Base-by-base conservation (phyloP, 768 basidiomycete genomes). In the Mycena polygramma region DNA sequence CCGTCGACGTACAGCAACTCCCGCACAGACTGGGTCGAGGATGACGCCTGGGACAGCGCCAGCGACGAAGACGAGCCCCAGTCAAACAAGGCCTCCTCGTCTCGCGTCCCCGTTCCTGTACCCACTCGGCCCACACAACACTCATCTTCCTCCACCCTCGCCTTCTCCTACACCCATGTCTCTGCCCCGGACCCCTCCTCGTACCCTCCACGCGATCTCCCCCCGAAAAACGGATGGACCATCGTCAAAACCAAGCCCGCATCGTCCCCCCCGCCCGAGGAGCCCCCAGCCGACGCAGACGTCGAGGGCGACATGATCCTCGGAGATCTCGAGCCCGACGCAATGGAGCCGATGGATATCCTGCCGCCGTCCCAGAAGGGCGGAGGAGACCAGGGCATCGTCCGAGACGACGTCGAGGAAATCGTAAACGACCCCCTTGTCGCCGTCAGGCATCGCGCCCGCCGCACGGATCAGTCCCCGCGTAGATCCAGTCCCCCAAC, bases 21-120 rank as follows among this genome's bases (percentile, higher is more conserved):
- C 30, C 75, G 74, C 22, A 77, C 83, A 43, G 92, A 94, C 62
- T 92, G 92, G 91, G 92, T 83, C n/a, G 93, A 94, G 78, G 94
- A 95, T 77, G 94, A 95, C 78, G 93, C 89, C 54, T 95, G 94
- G 94, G 94, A 95, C 81, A 92, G 91, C 75, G 85, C 87, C 20
- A 94, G 95, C 53, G 68, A 65, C 62, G 72, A 73, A 13, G 69
- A 73, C 37, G 68, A 70, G 14, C n/a, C 69, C 22, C 81, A 90
- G 5, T 20, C 66, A 1, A 81, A 90, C 90, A 54, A 93, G 93
- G 79, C 90, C 88, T 63, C 88, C 87, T 66, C 87, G 84, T 74
- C 88, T 13, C 71, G 71, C 10, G 67, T 72, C 30, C 67, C 60
- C 49, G 89, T 91, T 14, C 89, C 90, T 7, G 14, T 30, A 30